These are phyloP conservation scores for Macrolepiota albuminosa DNA, from an alignment of 768 basidiomycete species.

Conservation along the genomic window DNA sequence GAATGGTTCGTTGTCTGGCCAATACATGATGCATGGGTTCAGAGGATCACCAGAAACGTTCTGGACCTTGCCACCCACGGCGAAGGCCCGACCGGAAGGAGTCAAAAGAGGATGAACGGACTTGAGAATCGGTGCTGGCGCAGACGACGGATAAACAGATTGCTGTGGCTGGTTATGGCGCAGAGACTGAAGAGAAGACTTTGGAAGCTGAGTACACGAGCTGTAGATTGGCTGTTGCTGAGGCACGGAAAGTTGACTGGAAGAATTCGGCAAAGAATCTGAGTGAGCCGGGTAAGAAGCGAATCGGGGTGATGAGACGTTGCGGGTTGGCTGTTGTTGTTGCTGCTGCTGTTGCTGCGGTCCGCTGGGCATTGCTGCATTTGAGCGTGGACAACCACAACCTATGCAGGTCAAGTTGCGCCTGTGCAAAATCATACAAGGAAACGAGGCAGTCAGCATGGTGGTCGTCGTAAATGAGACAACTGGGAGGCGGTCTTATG, in stretches of 20 bases:
- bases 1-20: conserved; percentile 86
- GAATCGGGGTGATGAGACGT: conserved; percentile 28
- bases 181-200: conserved; percentile 2
- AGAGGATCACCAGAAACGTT: conserved; percentile 73
- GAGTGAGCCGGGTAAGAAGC: conserved; percentile 18
- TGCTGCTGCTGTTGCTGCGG: conserved; percentile 21
- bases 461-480: conserved; percentile 11
- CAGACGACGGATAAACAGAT: conserved; percentile 14
- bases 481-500: not conserved
- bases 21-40: conserved; percentile 78
- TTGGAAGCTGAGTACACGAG: conserved; percentile 15
- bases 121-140: conserved; percentile 27
- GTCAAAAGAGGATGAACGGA: conserved; percentile 70
- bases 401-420: conserved; percentile 76
- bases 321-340: conserved; percentile 24
- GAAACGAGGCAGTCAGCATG: conserved; percentile 45
- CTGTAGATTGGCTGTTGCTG: conserved; percentile 8
- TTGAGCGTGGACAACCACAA: conserved; percentile 60
- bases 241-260: not conserved
- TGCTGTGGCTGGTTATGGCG: conserved; percentile 7
- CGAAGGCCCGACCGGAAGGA: conserved; percentile 76
- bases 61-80: conserved; percentile 72
- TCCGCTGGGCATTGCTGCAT: conserved; percentile 20
- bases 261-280: not conserved
- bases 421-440: conserved; percentile 51